Percentiles rank a stretch among this genome's conserved stretches.
phyloP scores from a whole-genome alignment of 2,329 filamentous ascomycete species.

The Cyclaneusma minus region DNA sequence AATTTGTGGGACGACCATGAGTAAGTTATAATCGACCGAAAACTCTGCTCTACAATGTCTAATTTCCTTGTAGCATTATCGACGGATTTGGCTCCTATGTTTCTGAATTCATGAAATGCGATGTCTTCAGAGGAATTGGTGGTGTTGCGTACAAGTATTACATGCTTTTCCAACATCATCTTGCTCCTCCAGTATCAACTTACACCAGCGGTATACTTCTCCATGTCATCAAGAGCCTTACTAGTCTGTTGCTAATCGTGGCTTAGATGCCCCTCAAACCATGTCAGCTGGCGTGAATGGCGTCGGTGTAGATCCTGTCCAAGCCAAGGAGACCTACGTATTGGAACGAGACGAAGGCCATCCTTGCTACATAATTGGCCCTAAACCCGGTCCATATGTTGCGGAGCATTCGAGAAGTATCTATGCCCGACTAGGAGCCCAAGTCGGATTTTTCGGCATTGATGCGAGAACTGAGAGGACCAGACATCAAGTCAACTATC shows the following conservation, averaged over 20 bases:
- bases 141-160: constrained; percentile 96
- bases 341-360: constrained; percentile 41
- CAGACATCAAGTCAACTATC: constrained; percentile 86
- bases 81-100: constrained; percentile 91
- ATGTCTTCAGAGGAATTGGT: constrained; percentile 84
- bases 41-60: constrained; percentile 52
- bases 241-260: constrained; percentile 5
- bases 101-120: constrained; percentile 81
- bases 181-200: constrained; percentile 70
- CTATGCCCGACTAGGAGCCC: constrained; percentile 68
- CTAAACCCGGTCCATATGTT: constrained; percentile 66
- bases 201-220: constrained; percentile 76
- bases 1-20: constrained; percentile 99
- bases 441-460: constrained; percentile 73
- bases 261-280: constrained; percentile 35
- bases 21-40: constrained; percentile 40
- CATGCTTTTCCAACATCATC: constrained; percentile 90
- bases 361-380: constrained; percentile 50
- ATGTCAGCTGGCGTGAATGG: constrained; percentile 41
- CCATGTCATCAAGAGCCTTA: constrained; percentile 17
- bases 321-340: constrained; percentile 63
- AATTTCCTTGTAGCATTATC: constrained; percentile 44
- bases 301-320: constrained; percentile 46
- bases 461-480: constrained; percentile 93
- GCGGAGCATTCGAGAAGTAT: constrained; percentile 75